A percentile compares a stretch with the other conserved stretches of the same genome.
Conservation (phyloP, 2,329 filamentous ascomycete species). For the Calonectria pseudoreteaudii region DNA sequence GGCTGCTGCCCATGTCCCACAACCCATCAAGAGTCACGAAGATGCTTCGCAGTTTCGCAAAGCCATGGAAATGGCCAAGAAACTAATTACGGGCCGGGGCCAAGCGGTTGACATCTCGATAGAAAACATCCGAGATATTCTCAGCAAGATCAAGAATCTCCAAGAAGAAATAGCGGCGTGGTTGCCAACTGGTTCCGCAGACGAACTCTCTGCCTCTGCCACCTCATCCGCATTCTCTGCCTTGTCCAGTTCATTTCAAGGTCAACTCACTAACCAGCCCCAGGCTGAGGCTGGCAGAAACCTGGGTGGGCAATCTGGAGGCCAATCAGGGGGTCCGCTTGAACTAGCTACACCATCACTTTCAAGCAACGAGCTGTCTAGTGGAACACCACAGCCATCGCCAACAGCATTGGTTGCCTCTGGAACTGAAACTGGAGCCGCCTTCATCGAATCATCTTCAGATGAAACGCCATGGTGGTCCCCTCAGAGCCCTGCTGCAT, state of each 20-base stretch:
- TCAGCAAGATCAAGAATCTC: conserved; percentile 44
- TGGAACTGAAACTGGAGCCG: neutral
- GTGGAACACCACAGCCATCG: neutral
- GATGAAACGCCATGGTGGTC: neutral
- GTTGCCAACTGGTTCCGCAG: conserved; percentile 34
- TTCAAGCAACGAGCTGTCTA: neutral
- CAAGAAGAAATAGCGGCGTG: conserved; percentile 44
- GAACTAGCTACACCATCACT: neutral
- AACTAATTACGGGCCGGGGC: conserved; percentile 41
- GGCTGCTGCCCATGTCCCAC: neutral
- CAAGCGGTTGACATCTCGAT: conserved; percentile 41
- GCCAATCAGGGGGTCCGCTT: neutral
- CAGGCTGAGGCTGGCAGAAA: neutral
- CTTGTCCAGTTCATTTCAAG: neutral
- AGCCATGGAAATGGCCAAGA: conserved; percentile 31
- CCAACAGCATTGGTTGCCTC: neutral
- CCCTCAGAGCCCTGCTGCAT: neutral
- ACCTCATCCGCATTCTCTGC: neutral
- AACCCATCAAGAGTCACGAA: conserved; percentile 14
- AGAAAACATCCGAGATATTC: conserved; percentile 40
- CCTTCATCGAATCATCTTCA: neutral
- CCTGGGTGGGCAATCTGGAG: neutral
- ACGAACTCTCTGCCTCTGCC: neutral
- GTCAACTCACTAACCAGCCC: neutral
- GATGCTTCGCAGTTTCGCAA: conserved; percentile 26